Percentiles rank a stretch among this genome's conserved stretches.
phyloP scores from a whole-genome alignment of 441 rosid species.

The Codiaeum variegatum region DNA sequence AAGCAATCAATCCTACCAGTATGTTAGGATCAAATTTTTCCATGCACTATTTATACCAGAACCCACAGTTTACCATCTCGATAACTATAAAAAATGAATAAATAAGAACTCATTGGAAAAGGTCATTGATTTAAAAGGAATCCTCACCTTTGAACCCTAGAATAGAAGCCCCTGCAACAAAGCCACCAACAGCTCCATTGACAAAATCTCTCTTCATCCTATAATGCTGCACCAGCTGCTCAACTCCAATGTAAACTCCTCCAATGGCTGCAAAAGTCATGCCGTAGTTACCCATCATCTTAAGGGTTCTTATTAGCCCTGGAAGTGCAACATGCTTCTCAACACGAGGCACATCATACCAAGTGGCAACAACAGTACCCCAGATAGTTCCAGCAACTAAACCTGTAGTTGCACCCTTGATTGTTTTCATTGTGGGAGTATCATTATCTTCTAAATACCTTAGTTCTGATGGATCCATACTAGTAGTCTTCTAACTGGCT shows the following conservation, averaged over 20 bases:
- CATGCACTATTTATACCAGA: neutral
- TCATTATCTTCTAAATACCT: slow-evolving; percentile 85
- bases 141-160: slow-evolving; percentile 67
- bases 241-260: slow-evolving; percentile 89
- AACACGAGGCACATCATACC: slow-evolving; percentile 92
- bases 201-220: slow-evolving; percentile 79
- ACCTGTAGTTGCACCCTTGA: slow-evolving; percentile 86
- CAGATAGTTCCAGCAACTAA: slow-evolving; percentile 72
- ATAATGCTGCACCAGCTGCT: slow-evolving; percentile 65
- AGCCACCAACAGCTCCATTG: slow-evolving; percentile 90
- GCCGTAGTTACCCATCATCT: slow-evolving; percentile 94
- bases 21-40: neutral
- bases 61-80: neutral
- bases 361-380: slow-evolving; percentile 83
- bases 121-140: neutral
- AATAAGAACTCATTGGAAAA: neutral
- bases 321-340: slow-evolving; percentile 92
- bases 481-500: slow-evolving; percentile 18
- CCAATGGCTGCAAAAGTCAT: slow-evolving; percentile 89
- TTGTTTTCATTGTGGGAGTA: slow-evolving; percentile 58
- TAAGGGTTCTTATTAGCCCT: slow-evolving; percentile 73
- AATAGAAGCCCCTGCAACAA: slow-evolving; percentile 81
- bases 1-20: neutral
- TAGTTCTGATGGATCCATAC: slow-evolving; percentile 74
- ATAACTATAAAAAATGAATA: neutral